These are phyloP conservation scores for Trichoderma guizhouense DNA, from an alignment of 2,329 filamentous ascomycete genomes.

Conservation along the genomic window DNA sequence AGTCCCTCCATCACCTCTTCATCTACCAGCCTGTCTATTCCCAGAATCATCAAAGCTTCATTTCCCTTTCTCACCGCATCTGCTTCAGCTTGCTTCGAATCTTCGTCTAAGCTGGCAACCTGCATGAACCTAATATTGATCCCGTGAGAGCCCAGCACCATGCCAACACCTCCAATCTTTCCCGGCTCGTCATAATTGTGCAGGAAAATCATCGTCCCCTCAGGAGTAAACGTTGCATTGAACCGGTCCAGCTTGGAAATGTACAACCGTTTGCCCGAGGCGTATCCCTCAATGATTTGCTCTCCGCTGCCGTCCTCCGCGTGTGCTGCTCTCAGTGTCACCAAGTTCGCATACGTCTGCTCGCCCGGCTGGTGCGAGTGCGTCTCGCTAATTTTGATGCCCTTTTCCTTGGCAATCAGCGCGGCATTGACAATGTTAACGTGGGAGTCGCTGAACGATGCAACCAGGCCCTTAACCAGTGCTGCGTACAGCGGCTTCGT, in stretches of 20 bases:
- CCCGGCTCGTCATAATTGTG: conserved; percentile 79
- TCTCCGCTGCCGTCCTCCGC: conserved; percentile 32
- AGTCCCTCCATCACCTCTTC: conserved; percentile 52
- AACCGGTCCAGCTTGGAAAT: conserved; percentile 74
- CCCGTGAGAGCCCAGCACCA: conserved; percentile 62
- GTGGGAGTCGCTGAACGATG: conserved; percentile 63
- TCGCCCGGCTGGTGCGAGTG: conserved; percentile 60
- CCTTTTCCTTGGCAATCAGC: conserved; percentile 71
- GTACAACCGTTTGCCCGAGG: conserved; percentile 59
- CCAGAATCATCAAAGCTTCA: conserved; percentile 76
- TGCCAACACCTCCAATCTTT: conserved; percentile 78
- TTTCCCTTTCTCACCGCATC: conserved; percentile 25
- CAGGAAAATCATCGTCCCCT: conserved; percentile 72
- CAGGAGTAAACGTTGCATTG: conserved; percentile 67
- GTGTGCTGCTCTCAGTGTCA: conserved; percentile 64
- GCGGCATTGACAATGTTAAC: conserved; percentile 83
- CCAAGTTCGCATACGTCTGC: conserved; percentile 64
- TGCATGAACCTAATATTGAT: conserved; percentile 83
- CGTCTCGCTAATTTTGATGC: conserved; percentile 73
- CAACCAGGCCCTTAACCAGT: conserved; percentile 71
- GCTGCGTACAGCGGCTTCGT: conserved; percentile 78
- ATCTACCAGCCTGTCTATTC: conserved; percentile 64
- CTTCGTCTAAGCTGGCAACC: conserved; percentile 53
- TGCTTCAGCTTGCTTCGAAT: conserved; percentile 10
- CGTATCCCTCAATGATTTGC: conserved; percentile 62